phyloP scores from a whole-genome alignment of 805 yeast genomes.

The Kazachstania martiniae region DNA sequence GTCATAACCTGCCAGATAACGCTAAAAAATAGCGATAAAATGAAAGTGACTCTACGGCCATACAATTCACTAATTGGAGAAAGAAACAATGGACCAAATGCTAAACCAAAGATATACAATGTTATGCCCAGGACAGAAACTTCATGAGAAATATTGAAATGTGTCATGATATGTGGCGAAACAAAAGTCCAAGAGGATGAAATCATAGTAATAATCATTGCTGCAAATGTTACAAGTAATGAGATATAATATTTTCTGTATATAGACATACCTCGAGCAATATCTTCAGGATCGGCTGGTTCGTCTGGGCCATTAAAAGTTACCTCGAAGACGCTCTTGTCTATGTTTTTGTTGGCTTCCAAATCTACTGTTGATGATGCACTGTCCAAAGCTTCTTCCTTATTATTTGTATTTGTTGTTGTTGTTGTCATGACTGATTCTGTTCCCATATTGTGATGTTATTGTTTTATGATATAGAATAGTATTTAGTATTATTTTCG shows the following conservation, averaged over 20 bases:
- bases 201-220: conserved; percentile 55
- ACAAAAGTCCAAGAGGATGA: conserved; percentile 63
- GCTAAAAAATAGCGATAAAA: conserved; percentile 52
- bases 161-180: conserved; percentile 36
- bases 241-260: conserved; percentile 50
- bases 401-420: too few species aligned
- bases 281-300: conserved; percentile 24
- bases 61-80: conserved; percentile 61
- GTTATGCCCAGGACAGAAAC: conserved; percentile 47
- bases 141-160: conserved; percentile 45
- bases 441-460: too few species aligned
- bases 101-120: conserved; percentile 61
- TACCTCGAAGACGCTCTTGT: conserved; percentile 23
- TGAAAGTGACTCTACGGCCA: conserved; percentile 50
- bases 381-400: not conserved
- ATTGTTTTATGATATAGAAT: too few species aligned
- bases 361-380: not conserved
- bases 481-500: too few species aligned
- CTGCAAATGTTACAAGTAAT: conserved; percentile 39
- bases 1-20: conserved; percentile 42
- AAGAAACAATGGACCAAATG: conserved; percentile 51
- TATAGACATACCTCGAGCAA: conserved; percentile 28
- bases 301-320: conserved; percentile 9
- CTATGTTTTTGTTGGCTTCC: not conserved
- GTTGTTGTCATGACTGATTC: too few species aligned